Conservation (phyloP, 2,329 filamentous ascomycete species). For the Plectosphaerella plurivora region DNA sequence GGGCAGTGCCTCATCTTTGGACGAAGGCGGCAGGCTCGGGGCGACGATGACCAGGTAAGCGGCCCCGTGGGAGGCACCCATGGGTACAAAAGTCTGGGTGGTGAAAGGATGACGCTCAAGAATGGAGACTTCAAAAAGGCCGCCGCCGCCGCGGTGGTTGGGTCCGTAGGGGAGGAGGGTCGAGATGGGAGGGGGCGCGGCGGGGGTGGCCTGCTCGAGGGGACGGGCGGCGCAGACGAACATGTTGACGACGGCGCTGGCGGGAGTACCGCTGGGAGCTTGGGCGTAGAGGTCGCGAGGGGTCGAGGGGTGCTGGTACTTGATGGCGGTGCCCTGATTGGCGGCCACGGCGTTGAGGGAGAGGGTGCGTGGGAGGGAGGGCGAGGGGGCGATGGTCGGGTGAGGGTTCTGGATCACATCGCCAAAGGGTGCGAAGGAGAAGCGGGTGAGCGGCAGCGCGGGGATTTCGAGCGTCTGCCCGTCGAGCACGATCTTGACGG, state of each 20-base stretch:
- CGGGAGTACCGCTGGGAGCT: conserved; percentile 53
- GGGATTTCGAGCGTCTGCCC: conserved; percentile 35
- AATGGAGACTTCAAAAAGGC: conserved; percentile 62
- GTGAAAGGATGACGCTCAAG: conserved; percentile 93
- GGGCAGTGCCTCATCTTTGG: conserved; percentile 31
- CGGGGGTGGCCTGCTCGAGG: conserved; percentile 23
- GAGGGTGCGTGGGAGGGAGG: conserved; percentile 32
- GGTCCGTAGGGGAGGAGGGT: conserved; percentile 11
- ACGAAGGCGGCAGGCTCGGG: conserved; percentile 58
- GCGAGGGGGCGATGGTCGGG: conserved; percentile 47
- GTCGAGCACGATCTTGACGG: conserved; percentile 1
- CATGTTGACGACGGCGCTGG: conserved; percentile 72
- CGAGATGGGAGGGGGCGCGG: conserved; percentile 5
- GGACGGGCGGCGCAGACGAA: conserved; percentile 75
- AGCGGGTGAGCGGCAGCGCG: conserved; percentile 62
- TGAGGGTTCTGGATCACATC: conserved; percentile 74
- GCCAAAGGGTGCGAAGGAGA: conserved; percentile 74
- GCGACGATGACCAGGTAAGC: conserved; percentile 86
- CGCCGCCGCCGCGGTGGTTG: conserved; percentile 8
- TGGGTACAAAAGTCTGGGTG: conserved; percentile 85
- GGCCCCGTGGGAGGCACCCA: conserved; percentile 43
- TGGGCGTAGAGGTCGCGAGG: conserved; percentile 67
- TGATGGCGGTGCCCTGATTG: conserved; percentile 87
- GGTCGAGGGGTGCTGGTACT: conserved; percentile 76
- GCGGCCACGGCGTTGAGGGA: conserved; percentile 49